A percentile compares a stretch with the other conserved stretches of the same genome.
Evolutionary conservation across 306 rosid species (phyloP).

Genomic region (Glycine latifolia): DNA sequence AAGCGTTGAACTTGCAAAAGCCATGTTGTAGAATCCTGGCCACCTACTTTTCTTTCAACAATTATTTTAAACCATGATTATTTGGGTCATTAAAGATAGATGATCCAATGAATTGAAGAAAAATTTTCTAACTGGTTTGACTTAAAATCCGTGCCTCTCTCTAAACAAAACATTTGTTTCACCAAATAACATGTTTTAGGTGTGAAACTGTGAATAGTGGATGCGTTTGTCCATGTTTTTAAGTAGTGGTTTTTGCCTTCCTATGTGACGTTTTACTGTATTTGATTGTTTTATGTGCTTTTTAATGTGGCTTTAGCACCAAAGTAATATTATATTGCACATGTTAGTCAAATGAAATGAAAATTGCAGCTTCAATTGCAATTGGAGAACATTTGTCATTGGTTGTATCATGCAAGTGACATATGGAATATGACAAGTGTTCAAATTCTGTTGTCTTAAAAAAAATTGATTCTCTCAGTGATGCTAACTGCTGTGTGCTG

Average conservation of each 20-base stretch:
- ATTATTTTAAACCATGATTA: slow-evolving; percentile 24
- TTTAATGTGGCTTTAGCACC: slow-evolving; percentile 9
- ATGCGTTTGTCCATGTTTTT: background rate
- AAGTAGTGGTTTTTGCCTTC: background rate
- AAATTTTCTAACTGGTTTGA: background rate
- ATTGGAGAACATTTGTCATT: slow-evolving; percentile 23
- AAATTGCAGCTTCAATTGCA: slow-evolving; percentile 26
- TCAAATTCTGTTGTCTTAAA: background rate
- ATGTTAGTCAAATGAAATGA: slow-evolving; percentile 38
- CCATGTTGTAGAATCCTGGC: background rate
- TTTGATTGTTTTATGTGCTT: background rate
- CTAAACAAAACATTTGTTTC: background rate
- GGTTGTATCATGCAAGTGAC: slow-evolving; percentile 34
- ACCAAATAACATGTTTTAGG: slow-evolving; percentile 9
- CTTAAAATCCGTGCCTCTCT: slow-evolving; percentile 7
- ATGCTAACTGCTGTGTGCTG: slow-evolving; percentile 2
- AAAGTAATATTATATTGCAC: slow-evolving; percentile 19
- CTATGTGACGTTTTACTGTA: slow-evolving; percentile 11
- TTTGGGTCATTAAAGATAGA: slow-evolving; percentile 18
- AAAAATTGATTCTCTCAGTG: background rate
- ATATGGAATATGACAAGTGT: slow-evolving; percentile 25
- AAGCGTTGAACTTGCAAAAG: slow-evolving; percentile 20
- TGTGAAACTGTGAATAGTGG: background rate
- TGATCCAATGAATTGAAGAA: slow-evolving; percentile 14
- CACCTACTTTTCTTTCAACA: slow-evolving; percentile 23